Percentiles rank a stretch among this genome's conserved stretches.
Evolutionary conservation across 306 rosid species (phyloP).

Genomic region (Nissolia schottii): DNA sequence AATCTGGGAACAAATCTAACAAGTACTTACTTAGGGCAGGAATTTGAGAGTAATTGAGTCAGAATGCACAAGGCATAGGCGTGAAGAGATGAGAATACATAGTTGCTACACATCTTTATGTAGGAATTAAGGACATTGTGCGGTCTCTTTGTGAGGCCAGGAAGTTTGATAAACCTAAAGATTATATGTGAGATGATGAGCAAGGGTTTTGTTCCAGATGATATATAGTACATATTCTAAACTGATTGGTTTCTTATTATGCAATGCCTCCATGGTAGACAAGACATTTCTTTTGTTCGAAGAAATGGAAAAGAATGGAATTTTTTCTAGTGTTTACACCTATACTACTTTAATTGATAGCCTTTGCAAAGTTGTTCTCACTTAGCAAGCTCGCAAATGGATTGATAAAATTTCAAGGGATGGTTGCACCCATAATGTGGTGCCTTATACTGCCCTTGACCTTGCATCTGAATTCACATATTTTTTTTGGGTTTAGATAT

Average conservation of each 20-base stretch:
- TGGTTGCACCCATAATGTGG: conserved; percentile 75
- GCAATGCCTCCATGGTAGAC: conserved; percentile 66
- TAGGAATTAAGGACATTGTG: too few relatives aligned
- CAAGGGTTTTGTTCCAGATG: conserved; percentile 77
- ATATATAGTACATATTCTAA: conserved; percentile 71
- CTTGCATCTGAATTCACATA: conserved; percentile 84
- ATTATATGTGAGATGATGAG: conserved; percentile 71
- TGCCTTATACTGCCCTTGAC: conserved; percentile 74
- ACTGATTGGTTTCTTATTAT: conserved; percentile 74
- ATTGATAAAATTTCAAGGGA: conserved; percentile 62
- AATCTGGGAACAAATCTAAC: too few relatives aligned
- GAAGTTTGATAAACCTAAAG: conserved; percentile 57
- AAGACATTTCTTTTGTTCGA: conserved; percentile 61
- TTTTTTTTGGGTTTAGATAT: too few relatives aligned
- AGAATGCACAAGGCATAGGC: too few relatives aligned
- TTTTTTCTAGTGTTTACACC: conserved; percentile 79
- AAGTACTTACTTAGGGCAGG: too few relatives aligned
- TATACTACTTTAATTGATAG: conserved; percentile 72
- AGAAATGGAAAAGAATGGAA: conserved; percentile 63
- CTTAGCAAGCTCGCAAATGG: conserved; percentile 75
- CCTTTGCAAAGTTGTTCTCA: conserved; percentile 73
- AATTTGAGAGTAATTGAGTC: too few relatives aligned
- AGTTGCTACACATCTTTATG: too few relatives aligned
- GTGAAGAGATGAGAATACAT: too few relatives aligned
- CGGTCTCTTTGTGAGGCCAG: conserved; percentile 69